A percentile compares a stretch with the other conserved stretches of the same genome.
phyloP scores from a whole-genome alignment of 164 flowering plant genomes.

The Stephania yunnanensis region DNA sequence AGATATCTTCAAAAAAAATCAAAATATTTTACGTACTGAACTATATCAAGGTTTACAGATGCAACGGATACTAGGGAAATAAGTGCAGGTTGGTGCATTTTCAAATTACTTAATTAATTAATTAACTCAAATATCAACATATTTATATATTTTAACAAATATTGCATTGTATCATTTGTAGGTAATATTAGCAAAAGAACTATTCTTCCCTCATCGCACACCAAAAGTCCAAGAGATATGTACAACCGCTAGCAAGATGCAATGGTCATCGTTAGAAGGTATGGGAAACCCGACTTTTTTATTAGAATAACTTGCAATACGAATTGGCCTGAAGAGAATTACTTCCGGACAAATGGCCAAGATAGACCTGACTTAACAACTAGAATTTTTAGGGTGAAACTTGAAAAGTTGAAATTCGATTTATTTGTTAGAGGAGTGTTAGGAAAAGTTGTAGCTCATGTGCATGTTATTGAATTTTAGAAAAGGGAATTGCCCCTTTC shows the following conservation, averaged over 20 bases:
- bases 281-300: neutral
- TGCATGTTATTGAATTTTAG: neutral
- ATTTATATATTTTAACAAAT: no score
- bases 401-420: neutral
- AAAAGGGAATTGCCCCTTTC: neutral
- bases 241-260: neutral
- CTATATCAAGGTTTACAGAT: no score
- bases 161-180: no score
- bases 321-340: neutral
- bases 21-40: neutral
- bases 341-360: neutral
- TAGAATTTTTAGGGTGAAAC: neutral
- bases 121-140: no score
- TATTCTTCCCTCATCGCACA: neutral
- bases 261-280: neutral
- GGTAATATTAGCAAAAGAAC: neutral
- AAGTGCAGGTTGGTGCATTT: neutral
- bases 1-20: neutral
- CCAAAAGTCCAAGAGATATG: neutral
- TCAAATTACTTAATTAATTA: no score
- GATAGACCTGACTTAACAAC: neutral
- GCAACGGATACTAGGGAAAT: neutral
- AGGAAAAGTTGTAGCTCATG: neutral
- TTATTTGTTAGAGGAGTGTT: neutral
- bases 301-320: neutral